These are phyloP conservation scores for Ambrosia trifida DNA, from an alignment of 129 eudicot genomes.

Conservation along the genomic window DNA sequence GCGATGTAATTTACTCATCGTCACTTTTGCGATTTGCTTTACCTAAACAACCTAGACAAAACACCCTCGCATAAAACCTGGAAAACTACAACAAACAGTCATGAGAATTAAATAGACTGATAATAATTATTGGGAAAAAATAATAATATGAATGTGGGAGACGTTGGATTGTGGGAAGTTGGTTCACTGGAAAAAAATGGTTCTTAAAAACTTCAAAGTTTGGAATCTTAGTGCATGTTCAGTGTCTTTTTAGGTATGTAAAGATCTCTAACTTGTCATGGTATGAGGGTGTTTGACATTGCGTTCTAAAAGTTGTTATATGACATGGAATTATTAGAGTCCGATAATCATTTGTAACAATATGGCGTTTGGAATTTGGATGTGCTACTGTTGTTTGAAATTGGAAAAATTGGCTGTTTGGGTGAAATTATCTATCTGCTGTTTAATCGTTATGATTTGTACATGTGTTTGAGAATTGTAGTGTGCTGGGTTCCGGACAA, in stretches of 20 bases:
- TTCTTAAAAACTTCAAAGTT: conserved; percentile 70
- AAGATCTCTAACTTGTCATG: conserved; percentile 4
- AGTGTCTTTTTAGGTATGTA: conserved; percentile 57
- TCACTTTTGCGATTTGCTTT: too few species aligned
- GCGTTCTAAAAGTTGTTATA: not conserved
- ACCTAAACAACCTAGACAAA: too few species aligned
- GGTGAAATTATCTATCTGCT: not conserved
- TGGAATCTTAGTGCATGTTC: conserved; percentile 80
- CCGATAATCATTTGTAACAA: not conserved
- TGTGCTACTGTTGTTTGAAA: not conserved
- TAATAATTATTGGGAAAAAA: too few species aligned
- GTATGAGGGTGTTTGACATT: not conserved
- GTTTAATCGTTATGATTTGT: too few species aligned
- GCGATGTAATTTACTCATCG: too few species aligned
- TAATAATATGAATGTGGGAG: conserved; percentile 79
- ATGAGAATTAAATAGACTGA: too few species aligned
- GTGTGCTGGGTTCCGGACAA: too few species aligned
- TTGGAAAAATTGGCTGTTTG: not conserved
- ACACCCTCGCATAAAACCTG: too few species aligned
- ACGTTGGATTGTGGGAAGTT: conserved; percentile 77
- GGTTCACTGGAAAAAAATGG: conserved; percentile 67
- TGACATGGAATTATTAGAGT: not conserved
- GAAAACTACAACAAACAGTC: too few species aligned
- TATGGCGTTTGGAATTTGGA: not conserved
- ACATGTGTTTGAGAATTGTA: too few species aligned